Evolutionary conservation across 345 rosid genomes (phyloP).

Genomic region (Draba incana): DNA sequence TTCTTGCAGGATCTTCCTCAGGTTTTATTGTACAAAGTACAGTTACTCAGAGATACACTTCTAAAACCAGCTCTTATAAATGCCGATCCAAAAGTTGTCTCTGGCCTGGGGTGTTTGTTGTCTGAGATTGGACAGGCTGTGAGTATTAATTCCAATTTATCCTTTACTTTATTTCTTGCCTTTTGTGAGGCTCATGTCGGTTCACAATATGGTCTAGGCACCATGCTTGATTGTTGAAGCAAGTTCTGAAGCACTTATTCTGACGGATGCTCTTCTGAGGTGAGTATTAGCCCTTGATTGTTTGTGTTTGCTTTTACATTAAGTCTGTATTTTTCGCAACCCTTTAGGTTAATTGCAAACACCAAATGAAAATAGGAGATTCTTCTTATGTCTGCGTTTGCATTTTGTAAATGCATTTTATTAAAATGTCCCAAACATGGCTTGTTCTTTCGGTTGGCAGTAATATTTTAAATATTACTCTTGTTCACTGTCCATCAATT

Average conservation of each 20-base stretch:
- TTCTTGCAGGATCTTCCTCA: slow-evolving; percentile 82
- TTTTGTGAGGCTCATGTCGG: slow-evolving; percentile 29
- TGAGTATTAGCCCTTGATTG: slow-evolving; percentile 40
- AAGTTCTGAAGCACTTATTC: slow-evolving; percentile 73
- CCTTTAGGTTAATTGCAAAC: neutral
- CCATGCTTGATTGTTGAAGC: slow-evolving; percentile 87
- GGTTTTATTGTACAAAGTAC: slow-evolving; percentile 75
- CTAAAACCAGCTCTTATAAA: slow-evolving; percentile 76
- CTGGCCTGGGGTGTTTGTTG: slow-evolving; percentile 88
- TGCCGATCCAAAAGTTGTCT: slow-evolving; percentile 72
- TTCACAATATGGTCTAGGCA: slow-evolving; percentile 56
- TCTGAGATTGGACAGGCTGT: slow-evolving; percentile 98
- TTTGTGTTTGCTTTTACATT: slow-evolving; percentile 6
- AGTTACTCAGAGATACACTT: slow-evolving; percentile 74
- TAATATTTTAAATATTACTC: slow-evolving; percentile 10
- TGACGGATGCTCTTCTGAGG: slow-evolving; percentile 84
- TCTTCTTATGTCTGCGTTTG: neutral
- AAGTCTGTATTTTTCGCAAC: slow-evolving; percentile 7
- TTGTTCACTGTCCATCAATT: slow-evolving; percentile 35
- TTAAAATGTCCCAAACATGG: neutral
- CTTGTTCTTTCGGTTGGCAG: neutral
- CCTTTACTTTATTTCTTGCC: neutral
- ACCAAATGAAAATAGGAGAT: too few relatives aligned
- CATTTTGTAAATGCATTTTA: neutral
- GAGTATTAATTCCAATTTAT: slow-evolving; percentile 42